Evolutionary conservation across 2,329 filamentous ascomycete genomes (phyloP).

Genomic region (Fusarium humuli): DNA sequence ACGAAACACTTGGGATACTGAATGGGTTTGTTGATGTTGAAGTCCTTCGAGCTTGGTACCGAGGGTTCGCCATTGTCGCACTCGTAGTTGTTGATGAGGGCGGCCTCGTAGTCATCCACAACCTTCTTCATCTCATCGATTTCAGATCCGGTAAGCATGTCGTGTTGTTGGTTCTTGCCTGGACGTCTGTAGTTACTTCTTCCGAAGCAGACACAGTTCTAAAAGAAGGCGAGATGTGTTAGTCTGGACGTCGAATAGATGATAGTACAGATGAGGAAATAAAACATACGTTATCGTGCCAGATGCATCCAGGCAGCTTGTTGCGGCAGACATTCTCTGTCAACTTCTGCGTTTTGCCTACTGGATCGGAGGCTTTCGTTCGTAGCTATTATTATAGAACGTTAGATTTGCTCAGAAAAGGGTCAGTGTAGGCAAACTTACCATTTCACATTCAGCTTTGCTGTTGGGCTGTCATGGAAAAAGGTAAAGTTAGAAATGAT

Average conservation of each 20-base stretch:
- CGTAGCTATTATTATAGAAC: not conserved
- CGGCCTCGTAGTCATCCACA: constrained; percentile 1
- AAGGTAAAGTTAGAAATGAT: not conserved
- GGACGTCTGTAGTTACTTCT: not conserved
- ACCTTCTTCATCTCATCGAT: not conserved
- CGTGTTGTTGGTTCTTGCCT: not conserved
- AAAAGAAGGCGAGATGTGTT: not conserved
- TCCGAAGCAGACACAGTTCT: constrained; percentile 4
- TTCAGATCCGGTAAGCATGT: not conserved
- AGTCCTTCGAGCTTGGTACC: not conserved
- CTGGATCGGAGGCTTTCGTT: constrained; percentile 5
- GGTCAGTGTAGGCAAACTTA: not conserved
- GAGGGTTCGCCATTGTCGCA: not conserved
- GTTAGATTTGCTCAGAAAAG: not conserved
- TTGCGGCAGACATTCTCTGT: not conserved
- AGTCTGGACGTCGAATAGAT: not conserved
- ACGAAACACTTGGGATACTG: constrained; percentile 6
- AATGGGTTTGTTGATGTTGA: not conserved
- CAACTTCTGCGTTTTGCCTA: not conserved
- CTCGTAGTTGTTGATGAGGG: constrained; percentile 10
- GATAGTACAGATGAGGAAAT: not conserved
- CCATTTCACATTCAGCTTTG: not conserved
- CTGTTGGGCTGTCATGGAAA: not conserved
- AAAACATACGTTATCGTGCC: constrained; percentile 1
- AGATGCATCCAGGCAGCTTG: not conserved